phyloP scores from a whole-genome alignment of 2,329 filamentous ascomycete species.

The Aspergillus nomiae region DNA sequence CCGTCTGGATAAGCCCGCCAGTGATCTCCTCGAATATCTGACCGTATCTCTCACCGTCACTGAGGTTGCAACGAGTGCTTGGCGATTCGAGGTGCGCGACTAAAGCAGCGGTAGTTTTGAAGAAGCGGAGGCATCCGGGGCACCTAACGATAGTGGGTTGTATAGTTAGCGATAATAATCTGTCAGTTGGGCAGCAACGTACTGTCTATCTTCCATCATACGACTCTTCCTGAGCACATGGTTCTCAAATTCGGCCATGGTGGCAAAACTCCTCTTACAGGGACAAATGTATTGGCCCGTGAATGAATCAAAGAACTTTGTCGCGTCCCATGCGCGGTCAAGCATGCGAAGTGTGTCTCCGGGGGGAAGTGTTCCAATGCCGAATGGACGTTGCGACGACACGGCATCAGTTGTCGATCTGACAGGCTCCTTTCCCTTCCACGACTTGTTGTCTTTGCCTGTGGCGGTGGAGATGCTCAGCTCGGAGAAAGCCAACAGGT shows the following conservation, averaged over 20 bases:
- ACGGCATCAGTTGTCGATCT: neutral
- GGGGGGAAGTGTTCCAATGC: conserved; percentile 2
- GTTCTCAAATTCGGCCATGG: conserved; percentile 28
- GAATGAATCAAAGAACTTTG: conserved; percentile 33
- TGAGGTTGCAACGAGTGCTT: conserved; percentile 38
- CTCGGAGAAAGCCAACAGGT: conserved; percentile 26
- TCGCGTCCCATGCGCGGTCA: conserved; percentile 29
- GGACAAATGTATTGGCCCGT: conserved; percentile 36
- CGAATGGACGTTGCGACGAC: neutral
- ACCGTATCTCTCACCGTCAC: conserved; percentile 29
- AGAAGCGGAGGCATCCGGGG: conserved; percentile 41
- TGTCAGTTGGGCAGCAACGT: neutral
- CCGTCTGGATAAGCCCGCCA: conserved; percentile 39
- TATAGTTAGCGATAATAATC: neutral
- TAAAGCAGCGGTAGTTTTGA: conserved; percentile 40
- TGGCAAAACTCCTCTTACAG: conserved; percentile 32
- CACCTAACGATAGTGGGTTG: conserved; percentile 31
- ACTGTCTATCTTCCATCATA: conserved; percentile 22
- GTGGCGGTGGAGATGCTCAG: neutral
- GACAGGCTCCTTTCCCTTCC: conserved; percentile 10
- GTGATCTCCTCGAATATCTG: conserved; percentile 42
- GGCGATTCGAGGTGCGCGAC: conserved; percentile 45
- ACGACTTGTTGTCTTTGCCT: neutral
- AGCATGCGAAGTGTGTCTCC: conserved; percentile 19
- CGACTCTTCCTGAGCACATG: conserved; percentile 34